These are phyloP conservation scores for Cordyceps tenuipes DNA, from an alignment of 2,329 filamentous ascomycete species.

Conservation along the genomic window DNA sequence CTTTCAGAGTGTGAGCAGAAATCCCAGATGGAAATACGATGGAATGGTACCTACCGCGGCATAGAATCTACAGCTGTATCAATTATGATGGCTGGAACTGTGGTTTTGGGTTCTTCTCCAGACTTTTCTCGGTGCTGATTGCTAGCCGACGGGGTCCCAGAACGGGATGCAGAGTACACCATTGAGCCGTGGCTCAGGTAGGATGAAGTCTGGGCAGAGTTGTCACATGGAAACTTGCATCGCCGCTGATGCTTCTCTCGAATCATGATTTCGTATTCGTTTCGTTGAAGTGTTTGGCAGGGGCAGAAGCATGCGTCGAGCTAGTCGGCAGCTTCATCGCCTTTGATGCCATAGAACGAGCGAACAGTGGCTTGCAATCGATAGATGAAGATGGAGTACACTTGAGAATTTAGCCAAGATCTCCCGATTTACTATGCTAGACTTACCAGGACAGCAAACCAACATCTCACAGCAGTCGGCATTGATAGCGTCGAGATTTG, in stretches of 20 bases:
- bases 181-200: neutral
- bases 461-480: slow-evolving; percentile 19
- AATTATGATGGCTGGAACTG: neutral
- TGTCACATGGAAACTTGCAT: neutral
- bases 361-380: slow-evolving; percentile 24
- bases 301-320: slow-evolving; percentile 22
- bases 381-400: slow-evolving; percentile 23
- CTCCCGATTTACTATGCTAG: neutral
- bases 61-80: neutral
- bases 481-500: slow-evolving; percentile 16
- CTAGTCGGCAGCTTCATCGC: slow-evolving; percentile 18
- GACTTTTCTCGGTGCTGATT: neutral
- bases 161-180: neutral
- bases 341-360: slow-evolving; percentile 25
- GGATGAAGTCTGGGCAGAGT: neutral
- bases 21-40: neutral
- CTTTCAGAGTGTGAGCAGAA: neutral
- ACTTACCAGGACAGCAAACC: slow-evolving; percentile 22
- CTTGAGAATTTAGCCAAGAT: slow-evolving; percentile 16
- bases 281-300: slow-evolving; percentile 19
- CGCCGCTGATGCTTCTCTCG: slow-evolving; percentile 19
- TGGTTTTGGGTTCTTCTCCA: neutral
- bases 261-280: slow-evolving; percentile 25
- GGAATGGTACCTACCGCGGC: neutral
- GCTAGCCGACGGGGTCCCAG: neutral